Evolutionary conservation across 2,329 filamentous ascomycete genomes (phyloP), one percentile per base, ranked within the genome.

Genomic region (Fusarium subtropicale): DNA sequence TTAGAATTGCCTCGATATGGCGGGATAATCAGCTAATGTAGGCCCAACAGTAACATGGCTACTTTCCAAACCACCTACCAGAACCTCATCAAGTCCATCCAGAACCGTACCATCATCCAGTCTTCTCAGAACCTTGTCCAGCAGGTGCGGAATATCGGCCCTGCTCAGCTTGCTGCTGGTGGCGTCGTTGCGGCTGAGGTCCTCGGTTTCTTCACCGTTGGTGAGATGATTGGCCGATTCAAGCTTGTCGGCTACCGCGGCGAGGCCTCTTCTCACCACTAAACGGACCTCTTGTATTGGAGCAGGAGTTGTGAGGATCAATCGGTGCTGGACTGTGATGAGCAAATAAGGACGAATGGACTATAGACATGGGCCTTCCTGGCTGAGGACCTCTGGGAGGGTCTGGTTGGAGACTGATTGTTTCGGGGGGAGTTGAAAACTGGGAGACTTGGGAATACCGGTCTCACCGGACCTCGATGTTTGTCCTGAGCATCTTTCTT

Each of bases 141-240:
- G 76, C 80, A 80, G 72, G 78, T 92, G 77, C 89, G 92, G 79
- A 92, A 89, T 83, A 76, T 96, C 76, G 91, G 88, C 81, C 85
- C 83, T 72, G 86, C 89, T 74, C 91, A 97, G 81, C 79, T 95
- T 74, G 87, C 87, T 57, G 82, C 91, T 56, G 91, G 87, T 64
- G 92, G 92, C 74, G 92, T 99, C 64, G 84, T 97, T 67, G 82
- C 86, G 48, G 94, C 94, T 59, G 95, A 99, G 84, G 87, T 93
- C 52, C 83, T 99, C 73, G 96, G 96, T 66, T 99, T 99, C 88
- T 99, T 98, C 88, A 97, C 94, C 66, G 89, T 98, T 57, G 96
- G 96, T 71, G 94, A 98, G 87, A 98, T 99, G 81, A 90, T 99
- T 76, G 96, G 96, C 76, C 89, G 94, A 78, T 89, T 96, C 85